Percentiles rank a stretch among this genome's conserved stretches.
Evolutionary conservation across 139 green algal species (phyloP).

Genomic region (Picochlorum sp.): DNA sequence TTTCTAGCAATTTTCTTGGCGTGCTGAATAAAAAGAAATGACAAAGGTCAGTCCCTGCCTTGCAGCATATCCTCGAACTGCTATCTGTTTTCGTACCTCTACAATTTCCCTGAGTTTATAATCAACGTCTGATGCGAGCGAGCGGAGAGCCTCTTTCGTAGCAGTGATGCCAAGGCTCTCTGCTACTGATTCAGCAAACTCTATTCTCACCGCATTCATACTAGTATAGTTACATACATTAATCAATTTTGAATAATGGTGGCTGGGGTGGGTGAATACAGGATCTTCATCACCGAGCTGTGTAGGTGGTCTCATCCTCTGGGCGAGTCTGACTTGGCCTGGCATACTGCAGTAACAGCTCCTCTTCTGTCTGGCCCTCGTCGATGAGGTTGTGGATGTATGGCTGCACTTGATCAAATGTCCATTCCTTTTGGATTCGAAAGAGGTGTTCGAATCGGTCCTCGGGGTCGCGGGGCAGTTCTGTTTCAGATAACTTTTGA

Average conservation of each 20-base stretch:
- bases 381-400: constrained; percentile 40
- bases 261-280: background rate
- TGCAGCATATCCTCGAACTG: background rate
- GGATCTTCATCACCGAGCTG: background rate
- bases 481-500: constrained; percentile 21
- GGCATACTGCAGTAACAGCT: constrained; percentile 51
- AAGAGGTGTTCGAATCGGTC: constrained; percentile 55
- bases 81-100: constrained; percentile 45
- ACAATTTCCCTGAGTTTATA: constrained; percentile 82
- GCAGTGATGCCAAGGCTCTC: constrained; percentile 57
- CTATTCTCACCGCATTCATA: constrained; percentile 40
- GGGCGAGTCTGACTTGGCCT: constrained; percentile 43
- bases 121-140: constrained; percentile 77
- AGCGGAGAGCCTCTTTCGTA: constrained; percentile 45
- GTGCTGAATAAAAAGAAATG: constrained; percentile 47
- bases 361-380: constrained; percentile 48
- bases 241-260: background rate
- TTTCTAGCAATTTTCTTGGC: constrained; percentile 80
- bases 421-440: constrained; percentile 35
- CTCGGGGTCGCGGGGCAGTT: constrained; percentile 37
- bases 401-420: constrained; percentile 38
- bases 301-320: constrained; percentile 35
- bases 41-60: background rate
- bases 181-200: constrained; percentile 50
- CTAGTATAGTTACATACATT: background rate